These are phyloP conservation scores for Melaleuca alternifolia DNA, from an alignment of 345 rosid genomes.

Conservation along the genomic window DNA sequence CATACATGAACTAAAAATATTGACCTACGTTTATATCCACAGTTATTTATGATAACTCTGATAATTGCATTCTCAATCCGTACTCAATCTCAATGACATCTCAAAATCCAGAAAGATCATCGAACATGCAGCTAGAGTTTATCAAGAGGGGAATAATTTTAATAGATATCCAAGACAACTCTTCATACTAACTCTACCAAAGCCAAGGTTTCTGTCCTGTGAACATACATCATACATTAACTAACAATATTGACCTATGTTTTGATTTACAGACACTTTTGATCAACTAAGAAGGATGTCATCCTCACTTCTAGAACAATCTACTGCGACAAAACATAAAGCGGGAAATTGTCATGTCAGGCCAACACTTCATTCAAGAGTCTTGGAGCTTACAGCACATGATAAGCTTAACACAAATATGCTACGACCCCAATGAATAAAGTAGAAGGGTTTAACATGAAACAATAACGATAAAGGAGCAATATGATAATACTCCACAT, in stretches of 20 bases:
- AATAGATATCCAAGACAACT: background rate
- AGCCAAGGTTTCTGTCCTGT: background rate
- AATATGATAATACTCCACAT: background rate
- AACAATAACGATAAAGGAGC: background rate
- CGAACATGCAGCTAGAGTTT: background rate
- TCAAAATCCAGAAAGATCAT: background rate
- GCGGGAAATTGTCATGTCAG: background rate
- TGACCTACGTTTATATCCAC: background rate
- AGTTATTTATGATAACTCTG: background rate
- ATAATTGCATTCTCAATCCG: background rate
- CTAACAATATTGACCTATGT: background rate
- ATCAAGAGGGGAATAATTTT: background rate
- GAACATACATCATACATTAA: background rate
- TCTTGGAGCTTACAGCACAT: background rate
- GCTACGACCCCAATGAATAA: background rate
- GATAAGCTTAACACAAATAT: background rate
- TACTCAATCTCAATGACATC: background rate
- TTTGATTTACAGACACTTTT: background rate
- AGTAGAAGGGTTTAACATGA: background rate
- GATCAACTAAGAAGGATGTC: background rate
- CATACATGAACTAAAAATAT: background rate
- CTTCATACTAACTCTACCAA: background rate
- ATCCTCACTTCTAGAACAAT: background rate
- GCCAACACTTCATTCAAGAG: background rate
- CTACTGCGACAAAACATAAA: too few species aligned